Base-by-base conservation (phyloP, 2,329 filamentous ascomycete genomes). In the Talaromyces sp. region DNA sequence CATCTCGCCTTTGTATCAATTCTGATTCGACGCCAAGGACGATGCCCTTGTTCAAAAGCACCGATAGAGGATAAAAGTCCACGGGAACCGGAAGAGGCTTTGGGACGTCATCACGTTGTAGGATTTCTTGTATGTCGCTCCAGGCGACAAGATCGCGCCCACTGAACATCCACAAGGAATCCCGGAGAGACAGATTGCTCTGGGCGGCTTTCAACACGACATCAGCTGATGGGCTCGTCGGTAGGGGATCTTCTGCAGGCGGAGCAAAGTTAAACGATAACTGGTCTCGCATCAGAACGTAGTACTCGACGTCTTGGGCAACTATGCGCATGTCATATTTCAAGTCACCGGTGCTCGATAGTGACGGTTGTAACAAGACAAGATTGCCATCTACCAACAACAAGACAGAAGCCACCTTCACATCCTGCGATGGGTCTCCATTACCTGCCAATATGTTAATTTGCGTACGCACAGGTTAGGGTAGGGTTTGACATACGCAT, bases 291-390 rank as follows among this genome's bases (percentile, higher is more conserved):
- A 96, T 96, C 68, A 95, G 86, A 58, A 89, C 88, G 72, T 96
- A 97, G 69, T 95, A 98, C 73, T 99, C 95, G 46, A 98, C 92
- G 68, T 96, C 96, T 69, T 97, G 91, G 13, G 93, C 92, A 70
- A 99, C 89, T 62, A 98, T 89, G 10, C 93, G 89, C 95, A 99
- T 99, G 71, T 98, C 93, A 71, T 99, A 99, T 78, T 97, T 98
- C 56, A 97, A 82, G 67, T 92, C 89, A 5, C 90, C 90, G 50
- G 89, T 85, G 55, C 90, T 89, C 56, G 90, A 93, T 5, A 91
- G 81, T 0, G 91, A 93, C 1, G 95, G 93, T 65, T 96, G 91
- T 55, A 99, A 82, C 41, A 98, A 79, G 11, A 98, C 95, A 21
- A 99, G 84, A 73, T 99, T 99, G 31, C 93, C 95, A 71, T 99